phyloP scores from a whole-genome alignment of 2,329 filamentous ascomycete species.

The Cordyceps militaris region DNA sequence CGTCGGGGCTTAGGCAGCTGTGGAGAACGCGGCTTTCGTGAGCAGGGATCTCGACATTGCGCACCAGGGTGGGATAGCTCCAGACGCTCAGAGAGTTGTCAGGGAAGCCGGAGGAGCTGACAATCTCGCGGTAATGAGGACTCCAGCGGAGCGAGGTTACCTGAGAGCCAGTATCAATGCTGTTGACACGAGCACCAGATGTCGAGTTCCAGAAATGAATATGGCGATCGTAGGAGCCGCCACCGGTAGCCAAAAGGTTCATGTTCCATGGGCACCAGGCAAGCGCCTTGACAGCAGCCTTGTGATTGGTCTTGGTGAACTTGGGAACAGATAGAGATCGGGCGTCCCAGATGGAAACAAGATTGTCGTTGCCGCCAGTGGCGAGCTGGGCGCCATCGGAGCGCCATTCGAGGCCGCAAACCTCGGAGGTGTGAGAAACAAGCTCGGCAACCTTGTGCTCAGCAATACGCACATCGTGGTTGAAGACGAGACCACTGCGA shows the following conservation, averaged over 20 bases:
- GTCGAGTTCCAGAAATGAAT: slow-evolving; percentile 99
- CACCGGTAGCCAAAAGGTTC: slow-evolving; percentile 92
- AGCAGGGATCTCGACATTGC: slow-evolving; percentile 95
- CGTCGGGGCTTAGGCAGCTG: slow-evolving; percentile 93
- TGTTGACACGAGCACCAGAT: slow-evolving; percentile 94
- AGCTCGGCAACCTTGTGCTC: slow-evolving; percentile 98
- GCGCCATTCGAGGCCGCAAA: slow-evolving; percentile 96
- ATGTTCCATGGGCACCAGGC: slow-evolving; percentile 99
- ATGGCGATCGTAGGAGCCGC: slow-evolving; percentile 91
- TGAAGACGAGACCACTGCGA: slow-evolving; percentile 90
- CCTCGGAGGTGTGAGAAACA: slow-evolving; percentile 92
- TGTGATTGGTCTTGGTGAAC: slow-evolving; percentile 99
- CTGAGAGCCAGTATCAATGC: slow-evolving; percentile 96
- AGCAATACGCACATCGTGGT: slow-evolving; percentile 95
- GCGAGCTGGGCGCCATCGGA: slow-evolving; percentile 94
- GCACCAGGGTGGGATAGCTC: slow-evolving; percentile 95
- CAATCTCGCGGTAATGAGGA: slow-evolving; percentile 94
- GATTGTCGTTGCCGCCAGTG: slow-evolving; percentile 96
- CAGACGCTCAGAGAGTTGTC: slow-evolving; percentile 98
- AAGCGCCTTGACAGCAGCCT: slow-evolving; percentile 94
- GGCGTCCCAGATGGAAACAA: slow-evolving; percentile 98
- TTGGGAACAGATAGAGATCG: slow-evolving; percentile 89
- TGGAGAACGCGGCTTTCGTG: slow-evolving; percentile 96
- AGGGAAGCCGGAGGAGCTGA: slow-evolving; percentile 96
- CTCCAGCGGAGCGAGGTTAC: slow-evolving; percentile 96